phyloP scores from a whole-genome alignment of 345 rosid genomes.

The Gynandropsis gynandra region DNA sequence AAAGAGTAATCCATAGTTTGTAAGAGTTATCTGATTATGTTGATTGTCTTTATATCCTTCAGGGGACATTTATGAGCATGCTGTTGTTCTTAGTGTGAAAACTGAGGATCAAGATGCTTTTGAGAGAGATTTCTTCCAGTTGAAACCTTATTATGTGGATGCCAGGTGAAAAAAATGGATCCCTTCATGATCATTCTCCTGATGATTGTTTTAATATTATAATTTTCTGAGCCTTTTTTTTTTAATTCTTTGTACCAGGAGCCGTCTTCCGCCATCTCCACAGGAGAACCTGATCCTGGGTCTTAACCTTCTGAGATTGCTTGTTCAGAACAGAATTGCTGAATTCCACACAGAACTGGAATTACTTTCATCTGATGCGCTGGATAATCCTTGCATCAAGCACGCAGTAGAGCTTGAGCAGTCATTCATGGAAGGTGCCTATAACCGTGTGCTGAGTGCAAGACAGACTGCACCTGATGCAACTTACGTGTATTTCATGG shows the following conservation, averaged over 20 bases:
- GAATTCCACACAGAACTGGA: conserved; percentile 96
- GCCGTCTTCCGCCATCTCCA: conserved; percentile 55
- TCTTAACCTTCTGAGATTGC: conserved; percentile 89
- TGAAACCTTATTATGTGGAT: conserved; percentile 90
- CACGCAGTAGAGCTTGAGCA: conserved; percentile 99
- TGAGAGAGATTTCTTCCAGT: conserved; percentile 93
- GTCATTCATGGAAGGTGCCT: conserved; percentile 98
- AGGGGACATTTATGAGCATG: conserved; percentile 95
- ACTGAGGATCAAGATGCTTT: conserved; percentile 92
- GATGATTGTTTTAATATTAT: background rate
- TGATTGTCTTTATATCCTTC: conserved; percentile 4
- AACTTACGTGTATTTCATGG: conserved; percentile 89
- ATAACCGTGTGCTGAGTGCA: conserved; percentile 88
- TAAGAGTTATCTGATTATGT: background rate
- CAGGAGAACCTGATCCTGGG: conserved; percentile 85
- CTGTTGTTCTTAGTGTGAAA: conserved; percentile 82
- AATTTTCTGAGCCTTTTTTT: too few species aligned
- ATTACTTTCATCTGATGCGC: conserved; percentile 61
- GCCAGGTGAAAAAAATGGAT: conserved; percentile 43
- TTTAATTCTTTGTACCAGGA: conserved; percentile 38
- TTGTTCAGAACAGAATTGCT: conserved; percentile 92
- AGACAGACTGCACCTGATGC: conserved; percentile 83
- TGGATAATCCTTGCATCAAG: conserved; percentile 83
- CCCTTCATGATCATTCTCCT: background rate
- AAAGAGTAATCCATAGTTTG: conserved; percentile 1